phyloP scores from a whole-genome alignment of 106 monocot genomes.

The Xerophyta viscosa region DNA sequence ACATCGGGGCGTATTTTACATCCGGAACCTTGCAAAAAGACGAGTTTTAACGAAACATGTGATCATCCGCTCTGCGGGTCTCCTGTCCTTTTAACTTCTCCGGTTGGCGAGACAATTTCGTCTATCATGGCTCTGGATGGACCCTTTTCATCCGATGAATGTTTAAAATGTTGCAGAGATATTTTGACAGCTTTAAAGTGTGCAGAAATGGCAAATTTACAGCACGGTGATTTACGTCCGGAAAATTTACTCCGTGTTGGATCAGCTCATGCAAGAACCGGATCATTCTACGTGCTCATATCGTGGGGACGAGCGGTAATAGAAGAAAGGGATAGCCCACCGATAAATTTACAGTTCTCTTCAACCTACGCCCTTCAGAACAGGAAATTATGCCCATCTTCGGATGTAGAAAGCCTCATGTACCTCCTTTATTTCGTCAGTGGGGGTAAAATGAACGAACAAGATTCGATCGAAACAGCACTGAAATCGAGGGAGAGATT shows the following conservation, averaged over 20 bases:
- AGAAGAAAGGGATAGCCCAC: constrained; percentile 21
- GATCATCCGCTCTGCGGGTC: constrained; percentile 19
- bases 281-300: constrained; percentile 3
- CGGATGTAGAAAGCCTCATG: constrained; percentile 19
- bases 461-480: constrained; percentile 21
- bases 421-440: constrained; percentile 15
- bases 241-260: constrained; percentile 16
- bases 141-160: constrained; percentile 11
- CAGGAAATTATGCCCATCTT: constrained; percentile 17
- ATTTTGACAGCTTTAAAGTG: constrained; percentile 7
- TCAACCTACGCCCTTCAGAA: constrained; percentile 16
- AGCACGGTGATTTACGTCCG: constrained; percentile 19
- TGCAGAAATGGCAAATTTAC: constrained; percentile 6
- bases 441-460: constrained; percentile 8
- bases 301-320: constrained; percentile 22
- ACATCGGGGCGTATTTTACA: constrained; percentile 13
- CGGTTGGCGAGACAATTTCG: constrained; percentile 12
- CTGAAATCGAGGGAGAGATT: constrained; percentile 19
- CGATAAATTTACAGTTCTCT: constrained; percentile 17
- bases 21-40: constrained; percentile 11
- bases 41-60: constrained; percentile 1
- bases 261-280: neutral
- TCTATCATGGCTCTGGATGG: constrained; percentile 11
- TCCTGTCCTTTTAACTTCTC: constrained; percentile 17
- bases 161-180: constrained; percentile 14